Evolutionary conservation across 495 filamentous ascomycete genomes (phyloP).

Genomic region (Penicillium lagena): DNA sequence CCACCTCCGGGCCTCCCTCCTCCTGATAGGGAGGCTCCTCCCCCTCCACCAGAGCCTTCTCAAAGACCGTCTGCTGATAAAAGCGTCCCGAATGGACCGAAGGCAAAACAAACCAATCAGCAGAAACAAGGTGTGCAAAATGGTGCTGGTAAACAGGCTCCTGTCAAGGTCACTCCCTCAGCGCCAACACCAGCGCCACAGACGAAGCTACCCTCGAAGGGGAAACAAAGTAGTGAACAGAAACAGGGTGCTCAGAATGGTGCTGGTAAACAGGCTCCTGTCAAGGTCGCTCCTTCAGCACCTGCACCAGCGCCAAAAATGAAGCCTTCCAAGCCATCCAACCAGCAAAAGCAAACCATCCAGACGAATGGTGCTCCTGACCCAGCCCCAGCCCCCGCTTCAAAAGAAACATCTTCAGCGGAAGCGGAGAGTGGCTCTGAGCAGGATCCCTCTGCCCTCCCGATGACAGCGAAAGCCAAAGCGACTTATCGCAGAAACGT

Average conservation of each 20-base stretch:
- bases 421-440: no score
- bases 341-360: not conserved
- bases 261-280: no score
- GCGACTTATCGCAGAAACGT: constrained; percentile 18
- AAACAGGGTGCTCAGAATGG: not conserved
- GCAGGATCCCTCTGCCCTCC: no score
- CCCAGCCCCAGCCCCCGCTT: not conserved
- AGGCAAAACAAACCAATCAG: no score
- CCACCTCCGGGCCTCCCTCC: constrained; percentile 24
- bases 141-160: no score
- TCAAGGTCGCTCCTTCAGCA: no score
- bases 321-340: not conserved
- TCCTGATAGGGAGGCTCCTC: constrained; percentile 8
- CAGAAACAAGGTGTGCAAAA: no score
- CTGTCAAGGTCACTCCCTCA: no score
- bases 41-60: constrained; percentile 17
- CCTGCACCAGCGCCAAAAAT: no score
- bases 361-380: constrained; percentile 2
- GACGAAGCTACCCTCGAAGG: not conserved
- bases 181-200: no score
- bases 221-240: not conserved
- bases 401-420: not conserved
- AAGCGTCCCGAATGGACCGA: no score
- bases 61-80: no score
- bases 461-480: constrained; percentile 5